Percentiles rank a stretch among this genome's conserved stretches.
phyloP scores from a whole-genome alignment of 192 early-diverging fungal genomes.

The Chytriomyces sp. region DNA sequence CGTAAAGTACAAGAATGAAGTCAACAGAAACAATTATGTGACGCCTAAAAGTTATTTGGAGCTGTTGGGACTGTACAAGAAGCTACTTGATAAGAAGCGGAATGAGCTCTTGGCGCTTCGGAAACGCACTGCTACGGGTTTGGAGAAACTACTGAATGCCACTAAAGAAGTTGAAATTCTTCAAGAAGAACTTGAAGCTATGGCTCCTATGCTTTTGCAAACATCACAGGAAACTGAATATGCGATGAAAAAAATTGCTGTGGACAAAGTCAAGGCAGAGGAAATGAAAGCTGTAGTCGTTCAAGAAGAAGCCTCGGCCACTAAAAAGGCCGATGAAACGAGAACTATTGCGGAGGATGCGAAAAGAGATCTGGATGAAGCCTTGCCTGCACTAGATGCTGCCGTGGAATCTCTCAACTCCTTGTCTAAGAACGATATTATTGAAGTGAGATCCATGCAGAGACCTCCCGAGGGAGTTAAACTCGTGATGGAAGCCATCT shows the following conservation, averaged over 20 bases:
- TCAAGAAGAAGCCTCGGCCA: slow-evolving; percentile 55
- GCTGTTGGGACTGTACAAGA: slow-evolving; percentile 58
- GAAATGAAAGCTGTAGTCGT: slow-evolving; percentile 60
- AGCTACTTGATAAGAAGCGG: slow-evolving; percentile 60
- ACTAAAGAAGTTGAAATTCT: slow-evolving; percentile 66
- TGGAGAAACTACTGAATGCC: slow-evolving; percentile 61
- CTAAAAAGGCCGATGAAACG: slow-evolving; percentile 67
- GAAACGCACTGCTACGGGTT: slow-evolving; percentile 59
- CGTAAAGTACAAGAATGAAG: slow-evolving; percentile 55
- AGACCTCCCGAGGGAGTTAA: slow-evolving; percentile 67
- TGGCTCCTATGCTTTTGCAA: slow-evolving; percentile 67
- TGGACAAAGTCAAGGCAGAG: slow-evolving; percentile 62
- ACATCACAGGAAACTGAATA: slow-evolving; percentile 64
- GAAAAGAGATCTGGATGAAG: slow-evolving; percentile 62
- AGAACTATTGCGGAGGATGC: slow-evolving; percentile 64
- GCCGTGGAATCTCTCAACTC: slow-evolving; percentile 65
- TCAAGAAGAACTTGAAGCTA: slow-evolving; percentile 64
- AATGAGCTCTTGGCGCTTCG: slow-evolving; percentile 54
- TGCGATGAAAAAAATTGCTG: slow-evolving; percentile 65
- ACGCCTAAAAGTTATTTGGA: slow-evolving; percentile 68
- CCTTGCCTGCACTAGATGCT: slow-evolving; percentile 60
- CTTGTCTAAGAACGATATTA: slow-evolving; percentile 63
- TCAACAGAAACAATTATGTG: slow-evolving; percentile 65
- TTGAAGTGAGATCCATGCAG: slow-evolving; percentile 65
- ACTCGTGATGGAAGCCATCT: slow-evolving; percentile 66